These are phyloP conservation scores for Zoysia japonica DNA, from an alignment of 176 grass and related monocot genomes.

Conservation along the genomic window DNA sequence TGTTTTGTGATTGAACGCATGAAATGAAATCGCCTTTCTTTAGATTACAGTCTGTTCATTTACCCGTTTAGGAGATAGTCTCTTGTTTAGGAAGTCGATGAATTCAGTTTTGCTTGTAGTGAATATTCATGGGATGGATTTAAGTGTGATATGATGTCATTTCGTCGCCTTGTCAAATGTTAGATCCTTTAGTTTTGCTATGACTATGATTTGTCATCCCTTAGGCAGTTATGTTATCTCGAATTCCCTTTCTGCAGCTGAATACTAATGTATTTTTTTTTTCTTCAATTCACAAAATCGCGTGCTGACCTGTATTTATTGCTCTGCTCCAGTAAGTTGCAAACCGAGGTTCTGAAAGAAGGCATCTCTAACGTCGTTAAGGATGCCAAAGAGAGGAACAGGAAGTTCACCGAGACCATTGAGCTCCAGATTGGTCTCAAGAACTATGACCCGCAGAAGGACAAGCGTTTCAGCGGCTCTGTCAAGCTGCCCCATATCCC, in stretches of 20 bases:
- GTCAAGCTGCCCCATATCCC: slow-evolving; percentile 81
- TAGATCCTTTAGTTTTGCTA: not conserved
- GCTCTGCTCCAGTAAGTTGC: slow-evolving; percentile 61
- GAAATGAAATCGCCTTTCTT: not conserved
- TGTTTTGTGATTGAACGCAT: not conserved
- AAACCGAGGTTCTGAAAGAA: slow-evolving; percentile 54
- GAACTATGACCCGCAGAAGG: slow-evolving; percentile 84
- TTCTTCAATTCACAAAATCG: no score
- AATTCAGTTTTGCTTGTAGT: no score
- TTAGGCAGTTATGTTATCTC: no score
- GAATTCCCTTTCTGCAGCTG: no score
- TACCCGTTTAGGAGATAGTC: not conserved
- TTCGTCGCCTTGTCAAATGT: not conserved
- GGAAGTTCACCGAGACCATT: slow-evolving; percentile 75
- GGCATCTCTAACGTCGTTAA: slow-evolving; percentile 52
- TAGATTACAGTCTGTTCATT: not conserved
- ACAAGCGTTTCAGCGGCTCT: slow-evolving; percentile 80
- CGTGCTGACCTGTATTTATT: not conserved
- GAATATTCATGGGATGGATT: not conserved
- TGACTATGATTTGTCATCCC: no score
- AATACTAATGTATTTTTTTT: no score
- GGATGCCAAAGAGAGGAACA: slow-evolving; percentile 59
- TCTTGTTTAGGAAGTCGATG: not conserved
- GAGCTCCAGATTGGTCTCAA: slow-evolving; percentile 87
- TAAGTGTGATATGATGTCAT: not conserved